Base-by-base conservation (phyloP, 163 green algal species). In the Coccomyxa subellipsoidea region DNA sequence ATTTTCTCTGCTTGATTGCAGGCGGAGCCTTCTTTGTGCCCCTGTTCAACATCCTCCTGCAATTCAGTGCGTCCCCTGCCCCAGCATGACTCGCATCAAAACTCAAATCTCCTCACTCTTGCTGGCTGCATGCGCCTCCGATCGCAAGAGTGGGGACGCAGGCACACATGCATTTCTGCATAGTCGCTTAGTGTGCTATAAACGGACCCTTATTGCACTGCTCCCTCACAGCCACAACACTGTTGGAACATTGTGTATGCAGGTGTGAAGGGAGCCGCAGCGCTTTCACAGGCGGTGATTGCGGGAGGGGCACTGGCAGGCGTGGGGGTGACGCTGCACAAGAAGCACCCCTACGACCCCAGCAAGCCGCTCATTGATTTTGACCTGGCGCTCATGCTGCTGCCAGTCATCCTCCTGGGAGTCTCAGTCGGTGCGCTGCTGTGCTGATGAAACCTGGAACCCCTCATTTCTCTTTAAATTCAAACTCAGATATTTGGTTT, bases 251-350 rank as follows among this genome's bases (percentile, higher is more conserved):
- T 10, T 70, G 10, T 7, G 39, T 38, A 27, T 66, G 73, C 86
- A 90, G 86, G 25, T 25, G 66, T 92, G 38, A 90, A 93, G 79
- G 72, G 66, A 31, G 84, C 88, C 32, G 93, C 87, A 23, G 91
- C 88, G 12, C 69, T 93, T 25, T 90, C 82, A 38, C 91, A 94
- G 86, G 88, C 88, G 0, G 80, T 87, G 31, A 92, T 94, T 53
- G 85, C 88, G 37, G 84, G 84, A 36, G 85, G 86, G 18, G 84
- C 85, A 0, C 10, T 88, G 23, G 82, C 84, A 29, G 83, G 84
- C 1, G 84, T 92, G 9, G 54, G 82, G 7, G 82, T 85, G 59
- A 86, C 82, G 36, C 39, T 93, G 38, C 53, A 38, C 40, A 72
- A 89, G 69, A 78, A 80, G 0, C 88, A 88, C 69, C 91, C 91